Evolutionary conservation across 192 early-diverging fungal genomes (phyloP), one percentile per base, ranked within the genome.

Genomic region (Phycomyces blakesleeanus): DNA sequence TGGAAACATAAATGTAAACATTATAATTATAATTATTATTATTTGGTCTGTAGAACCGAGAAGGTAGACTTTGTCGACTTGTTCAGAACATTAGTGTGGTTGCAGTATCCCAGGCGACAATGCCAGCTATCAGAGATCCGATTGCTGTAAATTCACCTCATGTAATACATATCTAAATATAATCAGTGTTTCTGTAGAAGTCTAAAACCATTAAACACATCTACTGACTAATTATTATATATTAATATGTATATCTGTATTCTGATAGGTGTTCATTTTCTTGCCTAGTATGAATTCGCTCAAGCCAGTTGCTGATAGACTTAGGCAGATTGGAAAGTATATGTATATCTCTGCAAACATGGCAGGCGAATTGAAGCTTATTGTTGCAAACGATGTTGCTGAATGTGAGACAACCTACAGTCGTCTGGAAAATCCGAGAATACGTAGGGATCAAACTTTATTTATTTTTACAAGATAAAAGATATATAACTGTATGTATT

Each of bases 371-470:
- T 16, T 56, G 27, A 56, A 56, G 16, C 29, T 56, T 6, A 20
- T 29, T 20, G 38, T 37, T 3, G 34, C 29, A 11, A 56, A 20
- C n/a, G 55, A 56, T 14, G 4, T 39, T 10, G 29, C 27, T 39
- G 27, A 9, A 16, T 56, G 55, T 56, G 55, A 56, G 38, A 37
- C 38, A 20, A 26, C 29, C 10, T 56, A 56, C 20, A 37, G 27
- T 56, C 29, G 37, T 11, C 18, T 56, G 27, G 55, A 56, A 29
- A 56, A 16, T 37, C 55, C 55, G n/a, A 56, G 26, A 18, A n/a
- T 56, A 56, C 27, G 55, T 56, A 10, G 29, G 55, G 11, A 26
- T 20, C 6, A 24, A 52, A 14, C 14, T 3, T 26, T n/a, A n/a
- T 8, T 10, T 20, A 27, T 1, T 38, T 56, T 11, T 16, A 12